Evolutionary conservation across 176 grass and related monocot species (phyloP).

Genomic region (Eleusine indica): DNA sequence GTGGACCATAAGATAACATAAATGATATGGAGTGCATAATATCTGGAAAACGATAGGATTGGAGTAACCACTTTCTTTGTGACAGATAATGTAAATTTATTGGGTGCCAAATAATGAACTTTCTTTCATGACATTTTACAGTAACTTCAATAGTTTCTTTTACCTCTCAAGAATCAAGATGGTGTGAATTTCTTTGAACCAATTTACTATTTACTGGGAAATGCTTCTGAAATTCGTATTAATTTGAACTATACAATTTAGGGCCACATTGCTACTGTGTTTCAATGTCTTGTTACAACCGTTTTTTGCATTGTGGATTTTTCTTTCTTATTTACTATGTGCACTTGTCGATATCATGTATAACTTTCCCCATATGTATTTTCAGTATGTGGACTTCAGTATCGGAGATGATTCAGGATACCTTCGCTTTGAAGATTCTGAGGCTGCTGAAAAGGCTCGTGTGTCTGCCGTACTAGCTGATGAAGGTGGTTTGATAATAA

Average conservation of each 20-base stretch:
- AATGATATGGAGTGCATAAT: neutral
- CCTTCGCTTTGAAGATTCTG: constrained; percentile 68
- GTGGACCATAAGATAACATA: neutral
- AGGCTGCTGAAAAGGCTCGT: constrained; percentile 66
- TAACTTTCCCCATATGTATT: constrained; percentile 21
- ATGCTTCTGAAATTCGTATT: neutral
- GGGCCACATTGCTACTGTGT: neutral
- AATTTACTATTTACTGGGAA: constrained; percentile 1
- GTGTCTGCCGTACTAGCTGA: constrained; percentile 60
- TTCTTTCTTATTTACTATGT: constrained; percentile 13
- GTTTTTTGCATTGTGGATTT: neutral
- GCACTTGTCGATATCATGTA: constrained; percentile 2
- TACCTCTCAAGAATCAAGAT: neutral
- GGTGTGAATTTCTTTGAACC: neutral
- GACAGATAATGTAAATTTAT: neutral
- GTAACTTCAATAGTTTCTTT: neutral
- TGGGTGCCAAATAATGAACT: neutral
- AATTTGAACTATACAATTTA: neutral
- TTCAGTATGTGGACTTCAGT: constrained; percentile 72
- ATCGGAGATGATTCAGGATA: constrained; percentile 69
- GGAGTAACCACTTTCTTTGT: neutral
- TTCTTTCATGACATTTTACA: neutral
- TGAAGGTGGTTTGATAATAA: constrained; percentile 65
- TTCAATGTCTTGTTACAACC: neutral
- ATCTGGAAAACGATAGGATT: neutral